These are phyloP conservation scores for Chytridium lagenaria DNA, from an alignment of 371 early-diverging fungal species.

Conservation along the genomic window DNA sequence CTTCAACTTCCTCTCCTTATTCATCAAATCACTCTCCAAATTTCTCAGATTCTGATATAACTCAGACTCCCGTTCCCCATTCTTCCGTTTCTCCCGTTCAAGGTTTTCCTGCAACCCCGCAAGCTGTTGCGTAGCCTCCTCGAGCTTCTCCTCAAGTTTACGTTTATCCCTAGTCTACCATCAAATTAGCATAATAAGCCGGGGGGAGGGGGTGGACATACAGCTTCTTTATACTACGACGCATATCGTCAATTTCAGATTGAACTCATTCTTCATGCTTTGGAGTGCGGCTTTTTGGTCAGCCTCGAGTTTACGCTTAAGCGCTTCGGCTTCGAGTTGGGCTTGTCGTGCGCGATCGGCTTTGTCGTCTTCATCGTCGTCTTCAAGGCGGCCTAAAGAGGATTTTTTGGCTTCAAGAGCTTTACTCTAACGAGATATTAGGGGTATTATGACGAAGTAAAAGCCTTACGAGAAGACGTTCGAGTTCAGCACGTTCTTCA, in stretches of 20 bases:
- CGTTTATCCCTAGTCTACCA: conserved; percentile 19
- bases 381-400: conserved; percentile 42
- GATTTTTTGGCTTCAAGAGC: conserved; percentile 19
- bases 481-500: conserved; percentile 43
- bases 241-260: conserved; percentile 25
- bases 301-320: conserved; percentile 2
- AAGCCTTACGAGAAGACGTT: conserved; percentile 34
- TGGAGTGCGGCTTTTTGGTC: conserved; percentile 18
- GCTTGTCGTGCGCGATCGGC: not conserved
- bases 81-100: conserved; percentile 18
- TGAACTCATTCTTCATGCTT: conserved; percentile 23
- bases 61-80: not conserved
- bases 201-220: not conserved
- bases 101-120: conserved; percentile 17
- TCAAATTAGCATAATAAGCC: not conserved
- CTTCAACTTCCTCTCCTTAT: conserved; percentile 23
- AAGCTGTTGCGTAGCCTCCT: conserved; percentile 21
- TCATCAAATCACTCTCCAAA: not conserved
- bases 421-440: too few relatives aligned
- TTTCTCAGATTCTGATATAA: not conserved
- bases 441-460: too few relatives aligned
- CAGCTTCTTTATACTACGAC: conserved; percentile 18
- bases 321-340: not conserved
- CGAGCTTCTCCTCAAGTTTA: conserved; percentile 21
- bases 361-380: conserved; percentile 38